Conservation (phyloP, 2,329 filamentous ascomycete species). For the Cercospora beticola region DNA sequence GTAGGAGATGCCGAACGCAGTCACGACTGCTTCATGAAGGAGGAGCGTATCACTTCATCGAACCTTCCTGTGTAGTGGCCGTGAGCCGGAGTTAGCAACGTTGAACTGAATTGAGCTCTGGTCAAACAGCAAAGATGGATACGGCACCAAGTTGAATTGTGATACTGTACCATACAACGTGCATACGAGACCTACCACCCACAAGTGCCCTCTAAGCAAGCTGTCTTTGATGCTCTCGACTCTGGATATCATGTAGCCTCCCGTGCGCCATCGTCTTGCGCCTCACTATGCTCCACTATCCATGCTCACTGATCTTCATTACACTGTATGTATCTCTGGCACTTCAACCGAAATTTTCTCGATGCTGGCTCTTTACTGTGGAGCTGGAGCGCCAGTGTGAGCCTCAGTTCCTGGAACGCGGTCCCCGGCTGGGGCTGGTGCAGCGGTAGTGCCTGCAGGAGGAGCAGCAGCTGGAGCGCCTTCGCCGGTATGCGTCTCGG, state of each 20-base stretch:
- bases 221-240: background rate
- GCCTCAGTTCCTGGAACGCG: conserved; percentile 11
- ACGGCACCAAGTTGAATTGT: conserved; percentile 8
- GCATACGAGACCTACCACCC: conserved; percentile 1
- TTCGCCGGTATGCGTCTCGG: conserved; percentile 35
- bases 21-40: background rate
- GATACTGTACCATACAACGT: conserved; percentile 4
- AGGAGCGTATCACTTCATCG: background rate
- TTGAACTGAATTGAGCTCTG: background rate
- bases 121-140: background rate
- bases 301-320: conserved; percentile 4
- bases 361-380: conserved; percentile 3
- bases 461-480: conserved; percentile 28
- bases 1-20: background rate
- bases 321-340: conserved; percentile 4
- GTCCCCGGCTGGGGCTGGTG: conserved; percentile 18
- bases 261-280: conserved; percentile 4
- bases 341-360: background rate
- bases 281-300: conserved; percentile 3
- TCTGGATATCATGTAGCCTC: conserved; percentile 6
- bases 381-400: conserved; percentile 8
- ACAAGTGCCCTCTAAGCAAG: background rate
- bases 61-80: background rate
- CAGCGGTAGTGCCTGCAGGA: conserved; percentile 25
- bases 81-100: background rate